Evolutionary conservation across 2,329 filamentous ascomycete species (phyloP).

Genomic region (Ilyonectria mors-panacis): DNA sequence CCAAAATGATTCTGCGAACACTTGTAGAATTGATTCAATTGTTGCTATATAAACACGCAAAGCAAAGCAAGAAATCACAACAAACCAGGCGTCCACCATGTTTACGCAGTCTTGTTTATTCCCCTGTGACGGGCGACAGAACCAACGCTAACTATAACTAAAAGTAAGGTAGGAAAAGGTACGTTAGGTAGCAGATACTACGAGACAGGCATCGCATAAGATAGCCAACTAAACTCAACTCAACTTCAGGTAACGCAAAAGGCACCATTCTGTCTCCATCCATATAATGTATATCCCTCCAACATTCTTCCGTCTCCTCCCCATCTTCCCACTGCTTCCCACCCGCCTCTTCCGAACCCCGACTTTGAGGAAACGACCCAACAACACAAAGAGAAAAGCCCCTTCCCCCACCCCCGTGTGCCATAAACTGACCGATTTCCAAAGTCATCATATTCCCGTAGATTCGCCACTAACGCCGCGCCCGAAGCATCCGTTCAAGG

Average conservation of each 20-base stretch:
- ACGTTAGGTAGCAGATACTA: slow-evolving; percentile 17
- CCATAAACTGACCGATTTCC: slow-evolving; percentile 37
- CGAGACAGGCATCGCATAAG: slow-evolving; percentile 27
- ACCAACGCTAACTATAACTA: slow-evolving; percentile 13
- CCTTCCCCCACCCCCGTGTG: slow-evolving; percentile 36
- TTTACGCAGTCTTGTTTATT: slow-evolving; percentile 28
- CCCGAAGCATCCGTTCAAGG: slow-evolving; percentile 46
- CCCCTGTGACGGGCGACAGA: not conserved
- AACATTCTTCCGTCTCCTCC: slow-evolving; percentile 14
- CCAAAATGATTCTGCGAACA: not conserved
- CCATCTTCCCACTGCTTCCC: not conserved
- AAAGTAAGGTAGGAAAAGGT: slow-evolving; percentile 16
- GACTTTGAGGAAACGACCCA: slow-evolving; percentile 17
- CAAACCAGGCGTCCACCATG: slow-evolving; percentile 31
- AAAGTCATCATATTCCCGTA: slow-evolving; percentile 40
- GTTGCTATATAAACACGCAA: not conserved
- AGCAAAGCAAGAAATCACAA: not conserved
- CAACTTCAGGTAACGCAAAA: slow-evolving; percentile 6
- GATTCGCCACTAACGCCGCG: slow-evolving; percentile 48
- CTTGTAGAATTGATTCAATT: not conserved
- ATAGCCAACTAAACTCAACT: slow-evolving; percentile 20
- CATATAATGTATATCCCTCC: slow-evolving; percentile 10
- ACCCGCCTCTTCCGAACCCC: not conserved
- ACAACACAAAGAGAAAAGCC: slow-evolving; percentile 28
- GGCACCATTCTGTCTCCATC: not conserved